Evolutionary conservation across 2,329 filamentous ascomycete species (phyloP).

Genomic region (Exserohilum turcica): DNA sequence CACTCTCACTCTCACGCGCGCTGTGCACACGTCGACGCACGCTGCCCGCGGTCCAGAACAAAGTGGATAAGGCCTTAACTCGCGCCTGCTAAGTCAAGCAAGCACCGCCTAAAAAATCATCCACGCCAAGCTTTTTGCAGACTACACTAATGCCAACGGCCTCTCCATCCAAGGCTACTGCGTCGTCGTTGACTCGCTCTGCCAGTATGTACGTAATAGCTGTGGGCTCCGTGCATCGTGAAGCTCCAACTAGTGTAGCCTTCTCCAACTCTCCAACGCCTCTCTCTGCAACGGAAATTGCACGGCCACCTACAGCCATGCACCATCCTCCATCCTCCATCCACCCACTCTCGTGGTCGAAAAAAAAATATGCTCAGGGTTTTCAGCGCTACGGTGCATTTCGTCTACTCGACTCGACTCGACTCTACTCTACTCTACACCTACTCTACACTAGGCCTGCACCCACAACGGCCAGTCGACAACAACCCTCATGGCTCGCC

Average conservation of each 20-base stretch:
- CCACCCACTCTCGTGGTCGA: too few relatives aligned
- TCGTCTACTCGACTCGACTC: background rate
- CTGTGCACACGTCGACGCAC: conserved; percentile 10
- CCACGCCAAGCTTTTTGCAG: conserved; percentile 10
- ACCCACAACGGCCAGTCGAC: too few relatives aligned
- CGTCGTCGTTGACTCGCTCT: conserved; percentile 20
- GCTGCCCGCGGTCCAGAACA: conserved; percentile 21
- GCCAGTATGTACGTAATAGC: conserved; percentile 29
- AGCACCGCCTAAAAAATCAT: conserved; percentile 7
- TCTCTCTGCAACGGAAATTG: conserved; percentile 21
- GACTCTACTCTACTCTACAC: too few relatives aligned
- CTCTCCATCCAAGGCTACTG: too few relatives aligned
- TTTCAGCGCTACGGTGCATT: conserved; percentile 6
- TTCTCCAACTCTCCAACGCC: conserved; percentile 13
- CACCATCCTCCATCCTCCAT: too few relatives aligned
- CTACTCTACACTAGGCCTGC: too few relatives aligned
- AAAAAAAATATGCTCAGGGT: conserved; percentile 4
- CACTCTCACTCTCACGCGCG: background rate
- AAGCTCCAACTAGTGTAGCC: conserved; percentile 21
- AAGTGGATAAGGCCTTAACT: conserved; percentile 9
- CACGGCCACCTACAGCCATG: conserved; percentile 18
- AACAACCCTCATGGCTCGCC: conserved; percentile 18
- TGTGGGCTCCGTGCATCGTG: conserved; percentile 19
- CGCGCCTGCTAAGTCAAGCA: conserved; percentile 20
- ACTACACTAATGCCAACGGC: conserved; percentile 5